These are phyloP conservation scores for Fusarium sp. DNA, from an alignment of 2,329 filamentous ascomycete species.

Conservation along the genomic window DNA sequence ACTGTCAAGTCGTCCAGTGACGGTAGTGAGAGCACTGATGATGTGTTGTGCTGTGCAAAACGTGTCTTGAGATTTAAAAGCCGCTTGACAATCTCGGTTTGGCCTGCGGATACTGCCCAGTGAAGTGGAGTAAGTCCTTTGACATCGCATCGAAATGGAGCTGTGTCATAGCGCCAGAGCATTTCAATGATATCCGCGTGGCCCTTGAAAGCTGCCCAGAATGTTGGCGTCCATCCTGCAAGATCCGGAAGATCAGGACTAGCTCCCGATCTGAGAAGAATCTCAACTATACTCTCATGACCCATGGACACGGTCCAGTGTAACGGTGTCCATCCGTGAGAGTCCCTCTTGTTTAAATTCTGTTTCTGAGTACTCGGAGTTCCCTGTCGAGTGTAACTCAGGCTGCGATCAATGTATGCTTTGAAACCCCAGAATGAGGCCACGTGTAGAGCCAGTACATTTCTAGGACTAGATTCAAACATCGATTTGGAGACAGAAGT, in stretches of 20 bases:
- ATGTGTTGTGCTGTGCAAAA: not conserved
- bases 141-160: not conserved
- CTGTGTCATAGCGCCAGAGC: not conserved
- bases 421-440: not conserved
- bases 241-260: not conserved
- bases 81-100: not conserved
- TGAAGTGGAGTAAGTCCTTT: not conserved
- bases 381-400: not conserved
- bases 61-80: not conserved
- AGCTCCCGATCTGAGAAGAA: not conserved
- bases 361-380: not conserved
- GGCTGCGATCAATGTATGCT: not conserved
- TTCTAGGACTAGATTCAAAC: not conserved
- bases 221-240: not conserved
- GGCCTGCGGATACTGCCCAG: not conserved
- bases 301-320: not conserved
- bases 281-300: not conserved
- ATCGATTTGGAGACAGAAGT: not conserved
- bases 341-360: not conserved
- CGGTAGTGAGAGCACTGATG: not conserved
- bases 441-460: not conserved
- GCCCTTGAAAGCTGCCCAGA: not conserved
- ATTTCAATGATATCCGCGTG: not conserved
- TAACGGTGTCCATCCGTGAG: not conserved
- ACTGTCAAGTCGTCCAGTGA: not conserved